Evolutionary conservation across 805 yeast species (phyloP).

Genomic region (Danielozyma ontarioensis): DNA sequence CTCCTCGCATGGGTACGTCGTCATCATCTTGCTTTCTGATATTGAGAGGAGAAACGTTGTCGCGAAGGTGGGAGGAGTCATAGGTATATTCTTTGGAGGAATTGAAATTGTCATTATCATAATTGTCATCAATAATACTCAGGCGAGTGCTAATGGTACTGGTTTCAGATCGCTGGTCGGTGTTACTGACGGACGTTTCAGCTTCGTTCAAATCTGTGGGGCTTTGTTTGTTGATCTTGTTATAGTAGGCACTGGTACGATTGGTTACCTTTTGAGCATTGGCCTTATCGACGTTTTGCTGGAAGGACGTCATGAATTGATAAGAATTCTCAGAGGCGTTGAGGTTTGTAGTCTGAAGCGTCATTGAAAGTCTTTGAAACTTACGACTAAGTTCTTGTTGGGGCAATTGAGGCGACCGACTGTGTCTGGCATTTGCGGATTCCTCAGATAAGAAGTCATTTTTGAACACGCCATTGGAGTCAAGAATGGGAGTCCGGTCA

Average conservation of each 20-base stretch:
- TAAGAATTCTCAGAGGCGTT: conserved; percentile 35
- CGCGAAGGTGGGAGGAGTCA: not conserved
- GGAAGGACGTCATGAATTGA: conserved; percentile 33
- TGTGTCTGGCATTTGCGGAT: not conserved
- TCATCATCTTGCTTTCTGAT: conserved; percentile 6
- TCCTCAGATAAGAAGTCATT: not conserved
- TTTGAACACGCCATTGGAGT: not conserved
- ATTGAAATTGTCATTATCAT: not conserved
- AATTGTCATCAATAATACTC: conserved; percentile 7
- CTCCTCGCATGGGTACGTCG: conserved; percentile 23
- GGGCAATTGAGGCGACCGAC: conserved; percentile 16
- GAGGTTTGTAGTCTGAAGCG: conserved; percentile 25
- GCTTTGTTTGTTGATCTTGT: conserved; percentile 22
- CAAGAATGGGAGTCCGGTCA: conserved; percentile 27
- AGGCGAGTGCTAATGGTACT: conserved; percentile 23
- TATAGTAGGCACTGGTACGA: conserved; percentile 27
- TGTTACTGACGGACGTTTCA: not conserved
- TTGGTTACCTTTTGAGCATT: conserved; percentile 11
- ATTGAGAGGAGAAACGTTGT: not conserved
- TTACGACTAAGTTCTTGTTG: conserved; percentile 28
- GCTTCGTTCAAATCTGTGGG: conserved; percentile 7
- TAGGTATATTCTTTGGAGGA: conserved; percentile 7
- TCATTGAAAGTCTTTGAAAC: conserved; percentile 33
- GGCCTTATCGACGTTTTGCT: conserved; percentile 30
- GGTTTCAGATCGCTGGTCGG: conserved; percentile 12